Base-by-base conservation (phyloP, 441 rosid species). In the Theobroma grandiflorum region DNA sequence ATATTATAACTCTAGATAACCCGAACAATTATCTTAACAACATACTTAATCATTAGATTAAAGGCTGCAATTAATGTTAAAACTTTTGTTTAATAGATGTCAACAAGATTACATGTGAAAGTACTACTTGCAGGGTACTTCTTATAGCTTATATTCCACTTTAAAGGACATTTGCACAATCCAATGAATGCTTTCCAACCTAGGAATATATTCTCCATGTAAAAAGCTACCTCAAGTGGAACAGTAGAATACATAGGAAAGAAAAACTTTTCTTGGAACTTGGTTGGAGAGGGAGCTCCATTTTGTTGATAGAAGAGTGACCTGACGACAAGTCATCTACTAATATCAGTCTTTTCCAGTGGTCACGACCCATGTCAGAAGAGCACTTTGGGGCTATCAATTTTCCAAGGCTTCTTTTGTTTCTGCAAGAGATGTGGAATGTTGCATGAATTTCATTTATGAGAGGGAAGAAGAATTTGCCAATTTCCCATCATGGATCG, bases 261-360 rank as follows among this genome's bases (percentile, higher is more conserved):
- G 10, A 26, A 16, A 1, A 3, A 16, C 6, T 31, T 47, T 50
- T 26, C 55, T 16, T 35, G 3, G 53, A 20, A 14, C 20, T 47
- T 4, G 26, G 37, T 43, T 2, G 2, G 31, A 26, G 31, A 26
- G 31, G 35, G 64, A 59, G 7, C 20, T 58, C 63, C 0, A 22
- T 47, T 37, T 40, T 61, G 66, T 26, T 38, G 72, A 66, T 33
- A 75, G 1, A 40, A 20, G 73, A 45, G 37, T 58, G 38, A 31
- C 52, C 38, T 26, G 77, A 80, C 82, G 82, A 78, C 84, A 79
- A 64, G 77, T 81, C 82, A 64, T 81, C 70, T 57, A 16, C 8
- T 38, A 18, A 38, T 35, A 15, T 40, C 38, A 45, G 67, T 74
- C 45, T 64, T 79, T 52, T 2, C 11, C 12, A 38, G 3, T 10